Evolutionary conservation across 768 basidiomycete genomes (phyloP).

Genomic region (Hygrophoropsis aurantiaca): DNA sequence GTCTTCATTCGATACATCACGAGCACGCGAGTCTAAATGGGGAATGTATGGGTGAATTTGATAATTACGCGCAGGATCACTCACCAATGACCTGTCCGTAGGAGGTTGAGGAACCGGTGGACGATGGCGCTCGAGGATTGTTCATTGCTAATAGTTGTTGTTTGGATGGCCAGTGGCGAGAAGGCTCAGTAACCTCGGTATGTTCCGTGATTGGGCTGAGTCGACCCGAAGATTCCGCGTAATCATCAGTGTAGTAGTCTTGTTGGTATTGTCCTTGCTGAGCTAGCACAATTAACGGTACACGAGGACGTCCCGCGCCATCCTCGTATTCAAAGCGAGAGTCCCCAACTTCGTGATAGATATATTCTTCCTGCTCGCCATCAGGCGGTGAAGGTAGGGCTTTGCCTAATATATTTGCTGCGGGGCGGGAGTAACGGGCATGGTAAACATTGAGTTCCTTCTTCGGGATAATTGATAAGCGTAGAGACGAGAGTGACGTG

Average conservation of each 20-base stretch:
- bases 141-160: conserved; percentile 39
- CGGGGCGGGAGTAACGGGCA: conserved; percentile 15
- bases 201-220: conserved; percentile 69
- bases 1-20: conserved; percentile 1
- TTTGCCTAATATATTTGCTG: conserved; percentile 14
- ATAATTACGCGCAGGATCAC: conserved; percentile 15
- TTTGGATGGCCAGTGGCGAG: conserved; percentile 46
- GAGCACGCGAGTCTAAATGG: conserved; percentile 16
- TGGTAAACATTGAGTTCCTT: conserved; percentile 17
- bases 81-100: conserved; percentile 65
- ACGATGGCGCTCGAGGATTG: conserved; percentile 38
- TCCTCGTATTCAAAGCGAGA: conserved; percentile 19
- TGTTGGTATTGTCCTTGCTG: conserved; percentile 48
- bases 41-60: conserved; percentile 4
- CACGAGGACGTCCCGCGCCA: conserved; percentile 42
- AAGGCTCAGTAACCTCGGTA: conserved; percentile 64
- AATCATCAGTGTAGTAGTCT: conserved; percentile 22
- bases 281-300: conserved; percentile 61
- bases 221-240: conserved; percentile 22
- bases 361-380: conserved; percentile 6
- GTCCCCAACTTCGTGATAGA: conserved; percentile 12
- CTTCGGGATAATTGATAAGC: conserved; percentile 17
- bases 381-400: conserved; percentile 19
- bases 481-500: conserved; percentile 35
- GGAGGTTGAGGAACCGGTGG: conserved; percentile 45